Base-by-base conservation (phyloP, 495 filamentous ascomycete species). In the Extremus antarcticus region DNA sequence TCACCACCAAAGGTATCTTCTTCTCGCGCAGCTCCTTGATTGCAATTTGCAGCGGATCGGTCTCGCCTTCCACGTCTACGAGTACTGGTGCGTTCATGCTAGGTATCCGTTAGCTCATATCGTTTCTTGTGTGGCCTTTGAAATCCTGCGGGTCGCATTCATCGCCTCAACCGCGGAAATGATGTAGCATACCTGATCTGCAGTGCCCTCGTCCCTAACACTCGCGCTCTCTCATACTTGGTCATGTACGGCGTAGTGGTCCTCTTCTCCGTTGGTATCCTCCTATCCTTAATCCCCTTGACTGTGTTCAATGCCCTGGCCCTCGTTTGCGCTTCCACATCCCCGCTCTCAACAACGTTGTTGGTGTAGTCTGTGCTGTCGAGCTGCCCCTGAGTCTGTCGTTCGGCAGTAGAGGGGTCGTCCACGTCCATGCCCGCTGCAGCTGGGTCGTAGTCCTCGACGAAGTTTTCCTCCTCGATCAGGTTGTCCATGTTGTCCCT, bases 221-320 rank as follows among this genome's bases (percentile, higher is more conserved):
- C 86, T 62, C 92, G 82, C 48, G 92, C 92, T 63, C 82, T 78
- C 78, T 98, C 92, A 72, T 98, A 98, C 73, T 98, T 98, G 62
- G 92, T 98, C 90, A 98, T 94, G 76, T 95, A 98, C 3, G 92
- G 94, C 43, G 92, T 98, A 1, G 94, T 97, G 7, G 79, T 83
- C 60, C 92, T 81, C 74, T 92, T 78, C 51, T 94, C 89, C 59
- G 88, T 84, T 25, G 89, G 79, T 43, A 98, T 86, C 72, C 86
- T 90, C 77, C 92, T 96, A 67, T 88, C 85, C 66, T 87, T 87
- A 58, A 81, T 69, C 59, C 81, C 83, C 64, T 75, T 74, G 61
- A 82, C 72, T 1, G 66, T 72, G 51, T 71, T 77, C 39, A 58
- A 40, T 43, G 58, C 48, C 2, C 17, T 11, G 23, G 24, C 24